phyloP scores from a whole-genome alignment of 148 eudicot genomes.

The Rhododendron ferrugineum region DNA sequence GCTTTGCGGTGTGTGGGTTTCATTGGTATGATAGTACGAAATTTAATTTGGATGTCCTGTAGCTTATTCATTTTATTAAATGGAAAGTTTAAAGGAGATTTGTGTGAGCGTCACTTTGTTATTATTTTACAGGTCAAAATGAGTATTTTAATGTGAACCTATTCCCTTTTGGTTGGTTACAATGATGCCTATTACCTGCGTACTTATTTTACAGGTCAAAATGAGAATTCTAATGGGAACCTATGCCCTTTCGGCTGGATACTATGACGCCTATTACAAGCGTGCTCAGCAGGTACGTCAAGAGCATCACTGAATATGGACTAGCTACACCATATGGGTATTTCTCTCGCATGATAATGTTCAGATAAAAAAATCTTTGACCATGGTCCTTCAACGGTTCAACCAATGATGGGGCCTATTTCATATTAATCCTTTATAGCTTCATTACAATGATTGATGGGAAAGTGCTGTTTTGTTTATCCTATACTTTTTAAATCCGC shows the following conservation, averaged over 20 bases:
- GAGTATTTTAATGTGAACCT: neutral
- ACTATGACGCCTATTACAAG: slow-evolving; percentile 98
- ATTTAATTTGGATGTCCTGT: neutral
- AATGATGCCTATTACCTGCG: neutral
- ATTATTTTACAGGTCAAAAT: neutral
- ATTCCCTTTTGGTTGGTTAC: neutral
- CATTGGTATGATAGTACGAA: neutral
- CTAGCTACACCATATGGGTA: neutral
- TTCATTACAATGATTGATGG: neutral
- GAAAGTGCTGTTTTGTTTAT: neutral
- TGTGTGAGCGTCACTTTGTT: neutral
- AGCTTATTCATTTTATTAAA: neutral
- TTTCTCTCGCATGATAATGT: neutral
- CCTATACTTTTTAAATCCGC: neutral
- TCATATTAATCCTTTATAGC: neutral
- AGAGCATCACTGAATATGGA: neutral
- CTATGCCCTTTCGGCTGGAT: slow-evolving; percentile 97
- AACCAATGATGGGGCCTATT: neutral
- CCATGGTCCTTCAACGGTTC: neutral
- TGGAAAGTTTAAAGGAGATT: neutral
- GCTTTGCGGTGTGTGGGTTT: neutral
- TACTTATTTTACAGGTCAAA: slow-evolving; percentile 61
- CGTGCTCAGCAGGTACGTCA: slow-evolving; percentile 90
- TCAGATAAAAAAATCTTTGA: neutral
- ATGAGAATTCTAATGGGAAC: slow-evolving; percentile 98